These are phyloP conservation scores for Monosiga brevicollis DNA, from an alignment of 78 protist genomes.

Conservation along the genomic window DNA sequence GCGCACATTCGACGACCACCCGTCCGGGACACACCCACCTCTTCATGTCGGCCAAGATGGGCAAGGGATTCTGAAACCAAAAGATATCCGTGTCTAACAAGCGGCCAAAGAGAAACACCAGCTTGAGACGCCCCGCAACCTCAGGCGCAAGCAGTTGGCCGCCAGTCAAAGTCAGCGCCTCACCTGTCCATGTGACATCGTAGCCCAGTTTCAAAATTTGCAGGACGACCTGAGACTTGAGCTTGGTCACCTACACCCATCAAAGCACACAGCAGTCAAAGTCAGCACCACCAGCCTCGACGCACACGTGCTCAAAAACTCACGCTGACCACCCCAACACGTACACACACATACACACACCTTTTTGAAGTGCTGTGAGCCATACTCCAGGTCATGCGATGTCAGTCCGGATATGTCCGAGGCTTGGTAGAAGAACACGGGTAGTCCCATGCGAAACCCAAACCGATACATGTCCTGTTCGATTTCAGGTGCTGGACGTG, in stretches of 20 bases:
- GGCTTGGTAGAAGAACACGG: not conserved
- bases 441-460: not conserved
- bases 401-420: not conserved
- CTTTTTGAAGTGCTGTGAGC: not conserved
- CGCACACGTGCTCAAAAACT: too few species aligned
- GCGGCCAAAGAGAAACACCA: too few species aligned
- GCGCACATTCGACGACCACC: too few species aligned
- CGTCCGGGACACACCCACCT: too few species aligned
- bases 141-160: too few species aligned
- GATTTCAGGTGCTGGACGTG: too few species aligned
- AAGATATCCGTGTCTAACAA: not conserved
- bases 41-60: not conserved
- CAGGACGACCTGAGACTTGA: not conserved
- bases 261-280: not conserved
- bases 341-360: too few species aligned
- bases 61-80: not conserved
- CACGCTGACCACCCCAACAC: too few species aligned
- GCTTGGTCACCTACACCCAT: not conserved
- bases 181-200: not conserved
- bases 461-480: too few species aligned
- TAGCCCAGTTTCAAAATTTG: not conserved
- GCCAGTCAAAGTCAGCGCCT: too few species aligned
- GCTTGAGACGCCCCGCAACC: too few species aligned
- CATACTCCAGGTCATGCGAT: not conserved
- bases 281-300: too few species aligned